These are phyloP conservation scores for Rubia peregrina DNA, from an alignment of 305 asterid genomes.

Conservation along the genomic window DNA sequence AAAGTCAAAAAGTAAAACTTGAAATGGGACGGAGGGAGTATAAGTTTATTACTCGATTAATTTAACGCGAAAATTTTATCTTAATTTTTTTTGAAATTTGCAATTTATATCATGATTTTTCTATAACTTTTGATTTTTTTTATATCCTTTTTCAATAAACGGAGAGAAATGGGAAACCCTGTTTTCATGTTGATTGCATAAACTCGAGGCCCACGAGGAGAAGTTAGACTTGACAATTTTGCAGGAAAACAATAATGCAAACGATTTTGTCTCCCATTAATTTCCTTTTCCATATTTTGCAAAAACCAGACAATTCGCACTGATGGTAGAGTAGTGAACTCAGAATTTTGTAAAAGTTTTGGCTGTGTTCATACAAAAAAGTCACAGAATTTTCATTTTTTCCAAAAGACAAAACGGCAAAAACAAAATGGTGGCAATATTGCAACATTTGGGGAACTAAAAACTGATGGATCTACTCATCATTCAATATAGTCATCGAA, in stretches of 20 bases:
- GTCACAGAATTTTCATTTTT: not conserved
- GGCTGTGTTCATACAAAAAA: not conserved
- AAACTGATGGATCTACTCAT: not conserved
- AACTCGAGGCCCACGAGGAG: slow-evolving; percentile 18
- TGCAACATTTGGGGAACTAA: slow-evolving; percentile 10
- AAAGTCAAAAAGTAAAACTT: too few relatives aligned
- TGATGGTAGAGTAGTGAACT: not conserved
- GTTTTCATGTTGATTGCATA: not conserved
- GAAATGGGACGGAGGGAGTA: too few relatives aligned
- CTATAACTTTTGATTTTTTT: too few relatives aligned
- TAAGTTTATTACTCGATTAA: too few relatives aligned
- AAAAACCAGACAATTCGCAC: not conserved
- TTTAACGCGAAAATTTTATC: too few relatives aligned
- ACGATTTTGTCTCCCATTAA: slow-evolving; percentile 21
- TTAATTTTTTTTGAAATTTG: too few relatives aligned
- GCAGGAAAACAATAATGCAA: slow-evolving; percentile 20
- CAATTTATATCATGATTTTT: too few relatives aligned
- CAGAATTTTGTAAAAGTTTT: not conserved
- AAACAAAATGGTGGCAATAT: not conserved
- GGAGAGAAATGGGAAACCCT: not conserved
- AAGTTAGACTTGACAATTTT: slow-evolving; percentile 19
- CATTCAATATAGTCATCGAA: not conserved
- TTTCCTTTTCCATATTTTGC: not conserved
- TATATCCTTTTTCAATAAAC: too few relatives aligned
- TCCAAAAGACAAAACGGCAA: not conserved